Evolutionary conservation across 2,329 filamentous ascomycete species (phyloP).

Genomic region (Davidsoniella neocaledoniae): DNA sequence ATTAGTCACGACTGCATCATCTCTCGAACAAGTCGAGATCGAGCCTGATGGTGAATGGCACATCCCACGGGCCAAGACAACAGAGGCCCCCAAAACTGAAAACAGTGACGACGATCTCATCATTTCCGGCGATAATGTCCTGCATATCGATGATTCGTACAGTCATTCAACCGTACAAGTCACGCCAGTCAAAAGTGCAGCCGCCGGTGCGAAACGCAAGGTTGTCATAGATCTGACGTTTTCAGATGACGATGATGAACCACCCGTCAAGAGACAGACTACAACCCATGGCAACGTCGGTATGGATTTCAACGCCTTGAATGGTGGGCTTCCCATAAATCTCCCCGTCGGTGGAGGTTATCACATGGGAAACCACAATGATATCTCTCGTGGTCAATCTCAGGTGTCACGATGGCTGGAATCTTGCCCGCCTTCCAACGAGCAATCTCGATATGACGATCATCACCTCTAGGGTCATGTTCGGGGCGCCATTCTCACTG

Average conservation of each 20-base stretch:
- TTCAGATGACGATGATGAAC: slow-evolving; percentile 38
- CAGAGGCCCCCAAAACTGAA: slow-evolving; percentile 13
- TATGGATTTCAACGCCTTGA: too few species aligned
- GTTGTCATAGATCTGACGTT: slow-evolving; percentile 44
- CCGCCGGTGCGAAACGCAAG: slow-evolving; percentile 30
- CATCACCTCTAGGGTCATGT: not conserved
- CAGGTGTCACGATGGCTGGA: not conserved
- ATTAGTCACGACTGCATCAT: slow-evolving; percentile 51
- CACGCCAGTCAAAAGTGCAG: slow-evolving; percentile 12
- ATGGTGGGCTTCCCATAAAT: too few species aligned
- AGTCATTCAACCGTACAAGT: not conserved
- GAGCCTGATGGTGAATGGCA: slow-evolving; percentile 73
- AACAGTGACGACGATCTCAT: slow-evolving; percentile 30
- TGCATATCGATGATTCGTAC: not conserved
- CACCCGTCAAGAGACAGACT: slow-evolving; percentile 30
- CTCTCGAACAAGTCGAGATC: slow-evolving; percentile 72
- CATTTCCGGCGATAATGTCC: too few species aligned
- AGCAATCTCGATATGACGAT: not conserved
- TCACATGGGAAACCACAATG: too few species aligned
- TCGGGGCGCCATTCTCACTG: not conserved
- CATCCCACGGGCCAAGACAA: slow-evolving; percentile 3
- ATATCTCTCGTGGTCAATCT: too few species aligned
- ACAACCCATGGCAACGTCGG: not conserved
- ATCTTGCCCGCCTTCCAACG: not conserved
- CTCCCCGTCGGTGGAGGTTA: too few species aligned